These are phyloP conservation scores for Acanthamoeba lenticulata DNA, from an alignment of 208 protist species.

Conservation along the genomic window DNA sequence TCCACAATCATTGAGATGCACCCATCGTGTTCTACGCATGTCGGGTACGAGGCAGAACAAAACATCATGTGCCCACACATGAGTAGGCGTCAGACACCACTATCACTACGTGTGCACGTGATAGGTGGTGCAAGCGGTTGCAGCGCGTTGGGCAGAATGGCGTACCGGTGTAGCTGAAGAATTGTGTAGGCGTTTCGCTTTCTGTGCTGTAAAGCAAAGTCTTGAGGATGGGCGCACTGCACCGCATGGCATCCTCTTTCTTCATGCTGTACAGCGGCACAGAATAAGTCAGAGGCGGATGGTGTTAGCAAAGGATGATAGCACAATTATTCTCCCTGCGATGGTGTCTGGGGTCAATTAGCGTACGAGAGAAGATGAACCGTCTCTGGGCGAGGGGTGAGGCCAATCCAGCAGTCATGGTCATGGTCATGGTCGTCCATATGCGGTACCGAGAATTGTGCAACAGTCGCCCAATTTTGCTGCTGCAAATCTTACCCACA, in stretches of 20 bases:
- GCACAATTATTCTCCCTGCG: background rate
- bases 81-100: background rate
- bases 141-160: background rate
- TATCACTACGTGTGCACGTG: no score
- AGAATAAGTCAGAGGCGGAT: background rate
- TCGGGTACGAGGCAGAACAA: background rate
- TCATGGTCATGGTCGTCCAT: slow-evolving; percentile 5
- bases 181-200: background rate
- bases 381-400: slow-evolving; percentile 17
- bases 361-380: slow-evolving; percentile 45
- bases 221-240: slow-evolving; percentile 43
- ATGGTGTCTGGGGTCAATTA: background rate
- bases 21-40: background rate
- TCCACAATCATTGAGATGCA: slow-evolving; percentile 41
- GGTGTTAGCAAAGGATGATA: background rate
- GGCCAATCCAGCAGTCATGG: slow-evolving; percentile 37
- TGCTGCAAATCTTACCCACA: no score
- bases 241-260: slow-evolving; percentile 19
- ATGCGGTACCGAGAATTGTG: no score
- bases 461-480: background rate
- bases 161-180: slow-evolving; percentile 61
- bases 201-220: slow-evolving; percentile 56
- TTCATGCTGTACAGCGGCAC: background rate
- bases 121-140: no score
- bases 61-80: background rate